Evolutionary conservation across 2,329 filamentous ascomycete genomes (phyloP).

Genomic region (Colletotrichum sp.): DNA sequence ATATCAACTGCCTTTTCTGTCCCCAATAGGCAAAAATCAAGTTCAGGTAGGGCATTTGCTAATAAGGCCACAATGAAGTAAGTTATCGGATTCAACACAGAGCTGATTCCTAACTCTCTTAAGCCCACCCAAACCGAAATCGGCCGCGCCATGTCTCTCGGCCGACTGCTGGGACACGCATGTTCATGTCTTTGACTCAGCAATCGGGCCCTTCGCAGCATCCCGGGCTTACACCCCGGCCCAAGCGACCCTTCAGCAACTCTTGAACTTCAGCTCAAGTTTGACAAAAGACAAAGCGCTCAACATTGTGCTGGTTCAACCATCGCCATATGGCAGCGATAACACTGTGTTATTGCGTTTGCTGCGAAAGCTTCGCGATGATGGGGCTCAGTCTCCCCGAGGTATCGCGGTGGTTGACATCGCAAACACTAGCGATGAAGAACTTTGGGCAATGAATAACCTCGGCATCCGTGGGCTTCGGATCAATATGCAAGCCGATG

Average conservation of each 20-base stretch:
- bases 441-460: neutral
- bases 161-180: constrained; percentile 9
- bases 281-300: neutral
- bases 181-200: constrained; percentile 16
- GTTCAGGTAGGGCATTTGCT: neutral
- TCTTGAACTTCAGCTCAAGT: neutral
- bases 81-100: neutral
- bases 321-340: neutral
- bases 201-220: neutral
- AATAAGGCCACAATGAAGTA: neutral
- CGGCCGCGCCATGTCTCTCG: neutral
- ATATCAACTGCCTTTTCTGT: neutral
- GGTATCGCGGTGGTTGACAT: neutral
- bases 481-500: neutral
- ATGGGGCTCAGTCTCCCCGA: neutral
- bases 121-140: neutral
- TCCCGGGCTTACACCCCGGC: constrained; percentile 9
- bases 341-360: neutral
- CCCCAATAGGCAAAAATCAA: accelerated
- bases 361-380: neutral
- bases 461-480: neutral
- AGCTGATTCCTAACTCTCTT: neutral
- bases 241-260: neutral
- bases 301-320: neutral
- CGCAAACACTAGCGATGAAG: neutral